Evolutionary conservation across 495 filamentous ascomycete genomes (phyloP), one percentile per base, ranked within the genome.

Genomic region (Achaetomiella virescens): DNA sequence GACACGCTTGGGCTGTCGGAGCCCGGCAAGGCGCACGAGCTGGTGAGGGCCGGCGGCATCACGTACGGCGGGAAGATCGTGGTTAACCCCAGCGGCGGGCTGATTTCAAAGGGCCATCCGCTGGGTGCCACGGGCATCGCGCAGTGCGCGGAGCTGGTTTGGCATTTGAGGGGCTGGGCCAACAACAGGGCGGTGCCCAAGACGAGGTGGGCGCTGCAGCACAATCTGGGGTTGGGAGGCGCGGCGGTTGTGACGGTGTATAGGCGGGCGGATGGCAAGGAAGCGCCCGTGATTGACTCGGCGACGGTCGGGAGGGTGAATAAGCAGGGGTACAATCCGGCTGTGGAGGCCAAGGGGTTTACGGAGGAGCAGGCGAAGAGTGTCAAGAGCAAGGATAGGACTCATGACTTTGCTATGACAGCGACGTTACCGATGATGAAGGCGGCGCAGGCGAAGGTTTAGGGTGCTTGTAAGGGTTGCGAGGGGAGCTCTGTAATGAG

Each of bases 101-200:
- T 98, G 7, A 97, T 97, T 57, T 91, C 87, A 48, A 98, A 98
- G 73, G 93, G 93, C 27, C 93, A 98, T 69, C 93, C 93, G 0
- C 80, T 98, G 10, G 93, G 93, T 6, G 93, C 93, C 0, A 93
- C 88, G 1, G 93, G 93, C 33, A 74, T 98, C 40, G 93, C 93
- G 14, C 93, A 98, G 72, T 96, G 91, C 64, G 90, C 93, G 2
- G 93, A 98, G 73, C 71, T 98, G 38, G 89, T 95, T 21, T 98
- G 93, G 93, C 93, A 98, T 60, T 75, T 98, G 65, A 77, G 93
- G 44, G 93, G 93, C 3, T 97, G 93, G 93, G 93, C 92, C 11
- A 95, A 91, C 64, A 97, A 98, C 72, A 78, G 93, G 24, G 71
- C 82, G 9, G 82, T 90, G 8, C 72, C 78, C 15, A 80, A 81